Percentiles rank a stretch among this genome's conserved stretches.
phyloP scores from a whole-genome alignment of 2,329 filamentous ascomycete genomes.

The Penicillium nordicum region DNA sequence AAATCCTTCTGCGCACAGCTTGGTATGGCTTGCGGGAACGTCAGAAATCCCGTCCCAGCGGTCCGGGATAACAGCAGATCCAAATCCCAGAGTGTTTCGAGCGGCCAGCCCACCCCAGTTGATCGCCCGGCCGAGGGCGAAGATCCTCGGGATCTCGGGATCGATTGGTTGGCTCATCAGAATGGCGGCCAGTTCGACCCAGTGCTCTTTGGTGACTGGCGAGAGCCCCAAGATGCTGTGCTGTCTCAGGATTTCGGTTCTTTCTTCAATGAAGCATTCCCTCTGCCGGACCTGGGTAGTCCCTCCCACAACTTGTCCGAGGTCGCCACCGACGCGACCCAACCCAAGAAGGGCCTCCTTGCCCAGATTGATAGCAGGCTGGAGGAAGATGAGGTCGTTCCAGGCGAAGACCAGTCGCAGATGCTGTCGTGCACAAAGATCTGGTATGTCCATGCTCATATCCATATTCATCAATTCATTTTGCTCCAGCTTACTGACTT shows the following conservation, averaged over 20 bases:
- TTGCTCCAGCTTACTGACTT: constrained; percentile 40
- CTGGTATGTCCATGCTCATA: constrained; percentile 64
- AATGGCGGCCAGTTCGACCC: constrained; percentile 87
- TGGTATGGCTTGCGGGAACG: constrained; percentile 46
- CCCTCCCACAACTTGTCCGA: constrained; percentile 65
- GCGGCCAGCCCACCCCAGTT: constrained; percentile 19
- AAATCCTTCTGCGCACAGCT: constrained; percentile 45
- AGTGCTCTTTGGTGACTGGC: constrained; percentile 85
- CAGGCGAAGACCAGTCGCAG: constrained; percentile 57
- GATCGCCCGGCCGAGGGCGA: constrained; percentile 8
- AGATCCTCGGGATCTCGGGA: constrained; percentile 22
- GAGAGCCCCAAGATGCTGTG: constrained; percentile 82
- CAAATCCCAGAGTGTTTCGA: constrained; percentile 31
- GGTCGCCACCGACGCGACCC: constrained; percentile 26
- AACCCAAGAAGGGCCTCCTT: constrained; percentile 66
- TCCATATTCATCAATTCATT: too few relatives aligned
- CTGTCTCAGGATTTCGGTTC: constrained; percentile 69
- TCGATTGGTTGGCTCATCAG: constrained; percentile 72
- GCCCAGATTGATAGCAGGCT: constrained; percentile 69
- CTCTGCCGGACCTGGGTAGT: constrained; percentile 70
- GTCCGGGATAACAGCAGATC: constrained; percentile 26
- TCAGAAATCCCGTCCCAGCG: constrained; percentile 44
- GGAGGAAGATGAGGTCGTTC: constrained; percentile 66
- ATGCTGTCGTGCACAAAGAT: constrained; percentile 86
- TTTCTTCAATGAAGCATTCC: constrained; percentile 73